Evolutionary conservation across 129 eudicot genomes (phyloP).

Genomic region (carrot (Daucus carota)): DH1_v3.0 NC_030386.2:40621501-40622000

Average conservation of each 20-base stretch:
- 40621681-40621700: conserved; percentile 82
- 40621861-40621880: background rate
- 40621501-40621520: conserved; percentile 93
- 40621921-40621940: background rate
- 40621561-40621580: conserved; percentile 75
- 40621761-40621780: conserved; percentile 82
- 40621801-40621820: background rate
- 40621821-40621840: background rate
- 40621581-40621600: conserved; percentile 77
- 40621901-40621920: background rate
- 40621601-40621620: conserved; percentile 85
- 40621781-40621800: conserved; percentile 9
- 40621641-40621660: conserved; percentile 86
- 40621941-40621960: background rate
- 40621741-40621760: conserved; percentile 60
- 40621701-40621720: conserved; percentile 64
- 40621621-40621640: conserved; percentile 90
- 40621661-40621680: conserved; percentile 78
- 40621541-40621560: conserved; percentile 96
- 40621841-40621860: background rate
- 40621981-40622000: background rate
- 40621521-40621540: conserved; percentile 88
- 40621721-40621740: conserved; percentile 86
- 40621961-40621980: background rate
- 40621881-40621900: background rate